These are phyloP conservation scores for Pichia membranifaciens DNA, from an alignment of 805 yeast species.

Conservation along the genomic window DNA sequence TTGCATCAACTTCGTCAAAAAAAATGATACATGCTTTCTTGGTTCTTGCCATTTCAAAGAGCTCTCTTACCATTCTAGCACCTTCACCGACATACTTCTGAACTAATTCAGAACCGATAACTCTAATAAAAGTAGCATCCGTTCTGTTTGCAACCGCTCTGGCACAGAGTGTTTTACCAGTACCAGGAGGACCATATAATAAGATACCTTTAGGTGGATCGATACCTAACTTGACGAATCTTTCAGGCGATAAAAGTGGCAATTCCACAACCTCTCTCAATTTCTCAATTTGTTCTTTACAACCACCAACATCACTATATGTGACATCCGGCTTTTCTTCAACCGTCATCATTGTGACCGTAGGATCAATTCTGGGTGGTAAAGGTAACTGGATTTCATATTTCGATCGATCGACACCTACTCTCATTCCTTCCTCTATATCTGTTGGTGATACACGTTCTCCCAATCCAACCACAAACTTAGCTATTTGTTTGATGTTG, in stretches of 20 bases:
- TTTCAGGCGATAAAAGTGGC: constrained; percentile 90
- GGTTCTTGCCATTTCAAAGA: constrained; percentile 98
- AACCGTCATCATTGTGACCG: constrained; percentile 99
- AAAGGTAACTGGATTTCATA: constrained; percentile 95
- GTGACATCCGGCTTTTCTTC: constrained; percentile 99
- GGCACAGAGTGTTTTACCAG: constrained; percentile 97
- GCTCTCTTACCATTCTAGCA: constrained; percentile 98
- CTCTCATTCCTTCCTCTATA: constrained; percentile 99
- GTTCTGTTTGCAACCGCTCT: constrained; percentile 99
- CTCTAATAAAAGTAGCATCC: constrained; percentile 97
- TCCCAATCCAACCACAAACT: constrained; percentile 93
- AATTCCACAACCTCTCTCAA: constrained; percentile 93
- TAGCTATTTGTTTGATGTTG: constrained; percentile 96
- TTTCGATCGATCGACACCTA: constrained; percentile 96
- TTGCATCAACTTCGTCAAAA: constrained; percentile 97
- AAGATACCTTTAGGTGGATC: constrained; percentile 99
- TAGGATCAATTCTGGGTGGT: constrained; percentile 97
- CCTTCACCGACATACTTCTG: constrained; percentile 99
- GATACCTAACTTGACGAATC: constrained; percentile 93
- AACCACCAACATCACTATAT: constrained; percentile 96
- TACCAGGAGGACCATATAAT: constrained; percentile 97
- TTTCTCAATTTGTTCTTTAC: constrained; percentile 97
- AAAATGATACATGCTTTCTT: constrained; percentile 97
- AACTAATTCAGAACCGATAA: constrained; percentile 95
- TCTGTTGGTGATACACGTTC: constrained; percentile 98